phyloP scores from a whole-genome alignment of 306 rosid species.

The Castanopsis chinensis region DNA sequence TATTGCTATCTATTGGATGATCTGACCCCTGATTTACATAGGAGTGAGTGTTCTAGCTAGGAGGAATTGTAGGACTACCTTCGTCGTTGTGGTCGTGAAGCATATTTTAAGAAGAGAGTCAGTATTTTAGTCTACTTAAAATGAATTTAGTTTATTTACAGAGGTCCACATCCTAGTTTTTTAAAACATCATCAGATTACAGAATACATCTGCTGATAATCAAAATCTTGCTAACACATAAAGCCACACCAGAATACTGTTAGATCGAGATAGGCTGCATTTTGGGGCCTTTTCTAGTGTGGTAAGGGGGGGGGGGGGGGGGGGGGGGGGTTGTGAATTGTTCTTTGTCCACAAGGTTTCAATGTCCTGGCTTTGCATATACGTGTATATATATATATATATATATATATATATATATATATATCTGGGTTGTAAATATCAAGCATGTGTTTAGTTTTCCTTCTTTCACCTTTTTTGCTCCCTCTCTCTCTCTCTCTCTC shows the following conservation, averaged over 20 bases:
- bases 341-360: no score
- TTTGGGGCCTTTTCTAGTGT: no score
- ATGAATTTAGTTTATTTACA: background rate
- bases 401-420: no score
- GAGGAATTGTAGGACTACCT: slow-evolving; percentile 69
- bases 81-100: slow-evolving; percentile 71
- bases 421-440: background rate
- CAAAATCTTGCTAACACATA: no score
- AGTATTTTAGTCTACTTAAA: slow-evolving; percentile 16
- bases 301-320: no score
- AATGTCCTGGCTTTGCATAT: no score
- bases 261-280: no score
- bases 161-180: background rate
- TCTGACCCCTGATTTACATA: slow-evolving; percentile 75
- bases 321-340: no score
- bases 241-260: no score
- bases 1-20: slow-evolving; percentile 89
- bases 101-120: slow-evolving; percentile 86
- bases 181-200: background rate
- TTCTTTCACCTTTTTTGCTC: no score
- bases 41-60: slow-evolving; percentile 58
- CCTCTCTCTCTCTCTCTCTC: background rate
- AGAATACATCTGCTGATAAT: background rate
- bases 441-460: background rate
- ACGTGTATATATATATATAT: no score